A percentile compares a stretch with the other conserved stretches of the same genome.
Evolutionary conservation across 108 stramenopile genomes (phyloP).

Genomic region (Pseudonitzschia multiseries): DNA sequence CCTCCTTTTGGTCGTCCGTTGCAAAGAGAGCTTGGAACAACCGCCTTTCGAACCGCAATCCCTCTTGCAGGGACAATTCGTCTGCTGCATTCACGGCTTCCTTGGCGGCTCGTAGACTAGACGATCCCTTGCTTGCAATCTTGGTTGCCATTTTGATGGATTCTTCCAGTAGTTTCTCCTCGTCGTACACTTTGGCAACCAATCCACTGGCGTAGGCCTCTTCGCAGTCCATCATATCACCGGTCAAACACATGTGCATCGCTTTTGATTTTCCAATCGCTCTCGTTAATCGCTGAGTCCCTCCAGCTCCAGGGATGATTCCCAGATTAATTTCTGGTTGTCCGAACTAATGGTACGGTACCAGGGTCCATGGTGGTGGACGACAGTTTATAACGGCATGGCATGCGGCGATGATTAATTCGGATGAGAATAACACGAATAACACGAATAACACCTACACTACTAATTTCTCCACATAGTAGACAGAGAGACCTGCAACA

Average conservation of each 20-base stretch:
- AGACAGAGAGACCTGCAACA: not conserved
- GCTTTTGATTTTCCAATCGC: conserved; percentile 98
- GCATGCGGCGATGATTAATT: not conserved
- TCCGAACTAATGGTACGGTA: conserved; percentile 88
- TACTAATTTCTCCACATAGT: too few species aligned
- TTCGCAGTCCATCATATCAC: conserved; percentile 88
- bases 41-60: conserved; percentile 93
- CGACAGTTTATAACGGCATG: not conserved
- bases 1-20: conserved; percentile 97
- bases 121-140: conserved; percentile 89
- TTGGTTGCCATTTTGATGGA: conserved; percentile 86
- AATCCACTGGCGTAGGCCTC: conserved; percentile 88
- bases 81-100: conserved; percentile 97
- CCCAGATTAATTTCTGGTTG: conserved; percentile 99
- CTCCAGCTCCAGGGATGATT: conserved; percentile 95
- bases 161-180: conserved; percentile 76
- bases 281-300: conserved; percentile 94
- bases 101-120: conserved; percentile 86
- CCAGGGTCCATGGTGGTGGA: not conserved
- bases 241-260: conserved; percentile 97
- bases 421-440: not conserved
- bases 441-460: too few species aligned
- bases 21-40: conserved; percentile 97
- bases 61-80: conserved; percentile 91
- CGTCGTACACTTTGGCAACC: conserved; percentile 87